Percentiles rank a stretch among this genome's conserved stretches.
phyloP scores from a whole-genome alignment of 2,329 filamentous ascomycete genomes.

The Colletotrichum cereale region DNA sequence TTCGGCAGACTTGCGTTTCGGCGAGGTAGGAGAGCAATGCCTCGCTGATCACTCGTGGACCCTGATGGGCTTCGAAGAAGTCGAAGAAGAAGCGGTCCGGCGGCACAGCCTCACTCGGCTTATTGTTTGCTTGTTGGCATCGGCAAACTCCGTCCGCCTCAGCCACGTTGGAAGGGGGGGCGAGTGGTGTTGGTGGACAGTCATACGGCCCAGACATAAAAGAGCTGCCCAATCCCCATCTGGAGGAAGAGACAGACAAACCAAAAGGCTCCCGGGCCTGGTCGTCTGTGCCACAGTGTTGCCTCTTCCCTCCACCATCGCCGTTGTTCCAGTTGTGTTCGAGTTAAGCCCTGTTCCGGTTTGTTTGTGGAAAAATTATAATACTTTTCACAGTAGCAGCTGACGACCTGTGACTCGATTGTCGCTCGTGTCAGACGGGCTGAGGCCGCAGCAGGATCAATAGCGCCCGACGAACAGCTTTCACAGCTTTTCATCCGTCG shows the following conservation, averaged over 20 bases:
- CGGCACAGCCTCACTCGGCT: background rate
- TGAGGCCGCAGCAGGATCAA: background rate
- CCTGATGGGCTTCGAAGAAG: background rate
- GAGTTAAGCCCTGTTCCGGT: background rate
- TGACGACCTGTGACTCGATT: slow-evolving; percentile 3
- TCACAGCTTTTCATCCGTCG: background rate
- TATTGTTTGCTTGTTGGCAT: background rate
- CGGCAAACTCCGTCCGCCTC: background rate
- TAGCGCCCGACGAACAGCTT: background rate
- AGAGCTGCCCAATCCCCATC: background rate
- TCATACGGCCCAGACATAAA: slow-evolving; percentile 2
- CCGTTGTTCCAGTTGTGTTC: background rate
- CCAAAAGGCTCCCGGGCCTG: no score
- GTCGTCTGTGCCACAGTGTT: background rate
- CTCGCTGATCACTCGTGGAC: background rate
- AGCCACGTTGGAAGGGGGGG: background rate
- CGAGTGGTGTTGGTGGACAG: background rate
- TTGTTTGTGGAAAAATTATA: background rate
- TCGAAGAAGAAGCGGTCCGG: background rate
- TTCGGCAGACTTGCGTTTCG: no score
- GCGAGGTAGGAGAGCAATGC: background rate
- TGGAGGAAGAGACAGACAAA: background rate
- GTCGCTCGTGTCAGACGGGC: slow-evolving; percentile 6
- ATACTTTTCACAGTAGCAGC: background rate
- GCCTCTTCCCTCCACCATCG: background rate